Evolutionary conservation across 352 stramenopile genomes (phyloP), one percentile per base, ranked within the genome.

Genomic region (Thraustochytrium striatum): DNA sequence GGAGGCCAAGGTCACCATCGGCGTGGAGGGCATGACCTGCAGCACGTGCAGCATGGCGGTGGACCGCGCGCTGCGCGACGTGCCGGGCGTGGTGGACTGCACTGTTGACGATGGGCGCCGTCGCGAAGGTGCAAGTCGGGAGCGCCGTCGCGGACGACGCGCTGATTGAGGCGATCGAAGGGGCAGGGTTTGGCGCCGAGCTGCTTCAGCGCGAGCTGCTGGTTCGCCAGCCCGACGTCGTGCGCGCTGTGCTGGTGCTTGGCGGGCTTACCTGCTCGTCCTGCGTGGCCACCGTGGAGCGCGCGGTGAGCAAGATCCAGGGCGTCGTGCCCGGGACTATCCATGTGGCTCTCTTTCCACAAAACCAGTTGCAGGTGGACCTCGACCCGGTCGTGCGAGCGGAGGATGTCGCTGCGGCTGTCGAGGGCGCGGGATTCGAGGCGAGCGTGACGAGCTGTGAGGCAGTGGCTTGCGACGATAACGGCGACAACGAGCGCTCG

Each of bases 251-350:
- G 0, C 79, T 80, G 13, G 32, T 30, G 1, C 58, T 87, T 19
- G 88, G 86, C 9, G 92, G 92, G 0, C 95, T 97, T 90, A 95
- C 91, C 19, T 97, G 92, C 83, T 95, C 89, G 33, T 97, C 92
- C 44, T 97, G 92, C 75, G 90, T 90, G 0, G 95, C 92, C 73
- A 93, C 91, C 21, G 88, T 96, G 33, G 88, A 92, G 86, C 88
- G 86, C 21, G 89, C 89, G 21, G 78, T 95, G 30, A 92, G 90
- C 78, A 84, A 89, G 57, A 84, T 88, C 2, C 72, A 88, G 38
- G 91, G 91, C 3, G 91, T 96, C 19, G 69, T 90, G 28, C 89
- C 85, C 30, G 89, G 86, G 8, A 85, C 88, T 53, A 90, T 97
- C 41, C 58, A 85, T 41, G 58, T 80, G 39, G 55, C 58, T 16